A percentile compares a stretch with the other conserved stretches of the same genome.
Evolutionary conservation across 176 grass and related monocot genomes (phyloP).

Genomic region (Triticum monococcum): DNA sequence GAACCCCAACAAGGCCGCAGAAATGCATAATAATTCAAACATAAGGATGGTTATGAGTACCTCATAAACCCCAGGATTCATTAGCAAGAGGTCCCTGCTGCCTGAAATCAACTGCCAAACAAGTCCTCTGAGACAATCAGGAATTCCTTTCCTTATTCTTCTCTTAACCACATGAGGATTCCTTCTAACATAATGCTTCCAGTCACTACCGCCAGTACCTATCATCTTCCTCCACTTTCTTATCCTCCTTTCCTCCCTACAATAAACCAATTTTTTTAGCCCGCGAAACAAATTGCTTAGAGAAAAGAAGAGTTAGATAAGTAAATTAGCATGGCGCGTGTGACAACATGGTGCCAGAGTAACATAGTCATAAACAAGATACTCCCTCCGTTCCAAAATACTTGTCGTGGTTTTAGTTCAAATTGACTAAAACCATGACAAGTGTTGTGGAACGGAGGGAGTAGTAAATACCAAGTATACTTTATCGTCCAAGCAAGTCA

Average conservation of each 20-base stretch:
- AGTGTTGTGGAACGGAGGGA: no score
- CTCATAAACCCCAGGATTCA: constrained; percentile 94
- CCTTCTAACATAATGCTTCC: constrained; percentile 90
- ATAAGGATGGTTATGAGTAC: constrained; percentile 28
- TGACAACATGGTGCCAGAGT: background rate
- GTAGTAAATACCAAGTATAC: background rate
- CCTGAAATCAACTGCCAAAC: constrained; percentile 99
- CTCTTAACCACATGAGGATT: constrained; percentile 90
- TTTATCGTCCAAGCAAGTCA: background rate
- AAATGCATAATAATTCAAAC: background rate
- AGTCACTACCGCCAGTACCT: constrained; percentile 88
- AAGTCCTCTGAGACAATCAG: constrained; percentile 94
- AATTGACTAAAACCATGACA: no score
- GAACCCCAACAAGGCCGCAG: background rate
- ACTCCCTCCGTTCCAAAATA: no score
- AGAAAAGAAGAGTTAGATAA: background rate
- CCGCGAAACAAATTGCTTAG: background rate
- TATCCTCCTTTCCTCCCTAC: constrained; percentile 81
- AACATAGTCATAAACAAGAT: background rate
- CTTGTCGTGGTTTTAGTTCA: no score
- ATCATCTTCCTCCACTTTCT: constrained; percentile 99
- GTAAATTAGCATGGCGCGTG: background rate
- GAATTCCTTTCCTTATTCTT: constrained; percentile 92
- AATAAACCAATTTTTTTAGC: background rate
- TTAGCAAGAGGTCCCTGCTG: constrained; percentile 82